Evolutionary conservation across 1,139 yeast genomes (phyloP), one percentile per base, ranked within the genome.

Genomic region (Pichia cactophila): DNA sequence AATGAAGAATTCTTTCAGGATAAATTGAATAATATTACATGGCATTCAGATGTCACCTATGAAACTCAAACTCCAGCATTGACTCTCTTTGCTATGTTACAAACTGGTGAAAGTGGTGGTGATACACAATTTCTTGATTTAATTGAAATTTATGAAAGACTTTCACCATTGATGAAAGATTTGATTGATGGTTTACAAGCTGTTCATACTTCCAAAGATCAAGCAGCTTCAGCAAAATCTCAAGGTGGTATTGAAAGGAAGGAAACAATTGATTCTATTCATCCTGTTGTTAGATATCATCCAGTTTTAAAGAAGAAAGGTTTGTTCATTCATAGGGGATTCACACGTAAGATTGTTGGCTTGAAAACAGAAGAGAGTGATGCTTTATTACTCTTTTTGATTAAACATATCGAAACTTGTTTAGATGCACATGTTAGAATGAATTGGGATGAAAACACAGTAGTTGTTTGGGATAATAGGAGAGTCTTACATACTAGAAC

Each of bases 391-490:
- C 65, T 72, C 45, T 75, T 81, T 58, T 67, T 83, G 56, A 72
- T 71, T 56, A 66, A 69, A 39, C 79, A 80, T 57, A 68, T 81
- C 46, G 77, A 75, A 49, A 58, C 69, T 38, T 66, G 75, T 31
- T 75, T 72, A 33, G 83, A 79, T 60, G 68, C 77, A 55, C 80
- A 79, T 50, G 69, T 78, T 20, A 72, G 86, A 55, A 79, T 80
- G 51, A 68, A 65, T 49, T 81, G 83, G 81, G 75, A 74, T 54
- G 74, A 74, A 39, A 70, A 74, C 46, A 78, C 86, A 6, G 82
- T 83, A 33, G 87, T 81, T 28, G 65, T 81, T 26, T 83, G 87
- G 86, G 88, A 83, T 59, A 82, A 83, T 67, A 73, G 89, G 64
- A 69, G 82, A 58, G 77, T 79, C 28, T 67, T 74, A 41, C 89